phyloP scores from a whole-genome alignment of 441 rosid species.

The Arabidopsis lyrata region DNA sequence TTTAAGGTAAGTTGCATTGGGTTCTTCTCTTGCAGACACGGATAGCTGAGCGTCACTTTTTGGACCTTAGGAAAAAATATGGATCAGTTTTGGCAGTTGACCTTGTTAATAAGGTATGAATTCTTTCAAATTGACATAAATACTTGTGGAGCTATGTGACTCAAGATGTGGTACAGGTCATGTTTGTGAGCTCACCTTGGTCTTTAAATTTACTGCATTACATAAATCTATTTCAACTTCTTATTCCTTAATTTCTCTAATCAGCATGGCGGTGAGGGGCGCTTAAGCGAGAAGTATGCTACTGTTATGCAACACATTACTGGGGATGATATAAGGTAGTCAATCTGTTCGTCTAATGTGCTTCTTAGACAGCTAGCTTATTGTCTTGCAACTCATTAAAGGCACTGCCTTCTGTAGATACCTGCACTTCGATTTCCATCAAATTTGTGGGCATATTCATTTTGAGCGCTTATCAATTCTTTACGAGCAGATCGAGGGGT shows the following conservation, averaged over 20 bases:
- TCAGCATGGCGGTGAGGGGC: slow-evolving; percentile 98
- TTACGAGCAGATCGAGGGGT: slow-evolving; percentile 85
- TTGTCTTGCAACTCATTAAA: slow-evolving; percentile 37
- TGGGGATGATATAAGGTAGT: slow-evolving; percentile 92
- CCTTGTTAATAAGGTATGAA: slow-evolving; percentile 86
- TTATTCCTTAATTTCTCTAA: slow-evolving; percentile 44
- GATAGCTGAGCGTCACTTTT: slow-evolving; percentile 87
- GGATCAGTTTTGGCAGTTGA: slow-evolving; percentile 82
- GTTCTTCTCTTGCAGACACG: slow-evolving; percentile 60
- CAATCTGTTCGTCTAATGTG: slow-evolving; percentile 42
- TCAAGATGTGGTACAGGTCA: slow-evolving; percentile 12
- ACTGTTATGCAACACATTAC: slow-evolving; percentile 65
- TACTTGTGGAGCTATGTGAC: slow-evolving; percentile 36
- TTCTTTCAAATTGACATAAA: slow-evolving; percentile 32
- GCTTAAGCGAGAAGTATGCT: slow-evolving; percentile 77
- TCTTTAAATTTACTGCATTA: slow-evolving; percentile 18
- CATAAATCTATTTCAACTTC: slow-evolving; percentile 19
- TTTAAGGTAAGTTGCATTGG: slow-evolving; percentile 18
- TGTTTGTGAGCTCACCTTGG: slow-evolving; percentile 24
- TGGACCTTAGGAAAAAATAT: slow-evolving; percentile 93
- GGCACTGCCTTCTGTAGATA: slow-evolving; percentile 62
- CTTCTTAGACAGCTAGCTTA: slow-evolving; percentile 27
- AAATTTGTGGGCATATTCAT: slow-evolving; percentile 91
- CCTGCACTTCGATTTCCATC: slow-evolving; percentile 95
- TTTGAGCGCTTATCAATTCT: slow-evolving; percentile 97